Evolutionary conservation across 305 asterid species (phyloP), one percentile per base, ranked within the genome.

Genomic region (Fraxinus velutina): DNA sequence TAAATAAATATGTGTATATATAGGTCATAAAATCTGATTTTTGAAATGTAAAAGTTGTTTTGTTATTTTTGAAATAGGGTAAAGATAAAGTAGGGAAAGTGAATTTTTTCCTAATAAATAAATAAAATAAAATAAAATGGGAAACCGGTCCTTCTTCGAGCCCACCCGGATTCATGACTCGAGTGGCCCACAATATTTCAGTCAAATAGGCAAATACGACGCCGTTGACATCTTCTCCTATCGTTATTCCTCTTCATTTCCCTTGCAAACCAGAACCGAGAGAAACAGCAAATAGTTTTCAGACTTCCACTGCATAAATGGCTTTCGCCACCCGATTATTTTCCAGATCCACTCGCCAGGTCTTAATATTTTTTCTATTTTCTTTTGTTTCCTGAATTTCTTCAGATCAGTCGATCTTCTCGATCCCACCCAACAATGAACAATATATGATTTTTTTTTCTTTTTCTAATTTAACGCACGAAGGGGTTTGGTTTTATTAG

Each of bases 271-370:
- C 30, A 19, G 70, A 60, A 21, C 32, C 19, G 70, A 60, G 2
- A 60, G 29, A 60, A 60, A 60, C 70, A 21, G 32, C 70, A 60
- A 60, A 19, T 22, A 62, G 34, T 21, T 62, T 24, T 3, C 72
- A 62, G 17, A 21, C 74, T 62, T 37, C 79, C 86, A 68, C 79
- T 83, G 79, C 64, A 29, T 78, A 85, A 86, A 94, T 94, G 98
- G 94, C 95, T 80, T 84, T 89, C 84, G 82, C 94, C 87, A 73
- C 93, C 83, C 98, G 98, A 66, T 74, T 89, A 30, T 90, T 93
- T 79, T 90, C 92, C 88, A 87, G 94, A 92, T 93, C 97, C 83
- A 86, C 88, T 80, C 93, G 95, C 76, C 96, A 90, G 97, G 98
- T 93, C 33, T 64, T 32, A n/a, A 75, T 68, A 68, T 29, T 24